phyloP scores from a whole-genome alignment of 2,329 filamentous ascomycete genomes.

The Gremmenia infestans region DNA sequence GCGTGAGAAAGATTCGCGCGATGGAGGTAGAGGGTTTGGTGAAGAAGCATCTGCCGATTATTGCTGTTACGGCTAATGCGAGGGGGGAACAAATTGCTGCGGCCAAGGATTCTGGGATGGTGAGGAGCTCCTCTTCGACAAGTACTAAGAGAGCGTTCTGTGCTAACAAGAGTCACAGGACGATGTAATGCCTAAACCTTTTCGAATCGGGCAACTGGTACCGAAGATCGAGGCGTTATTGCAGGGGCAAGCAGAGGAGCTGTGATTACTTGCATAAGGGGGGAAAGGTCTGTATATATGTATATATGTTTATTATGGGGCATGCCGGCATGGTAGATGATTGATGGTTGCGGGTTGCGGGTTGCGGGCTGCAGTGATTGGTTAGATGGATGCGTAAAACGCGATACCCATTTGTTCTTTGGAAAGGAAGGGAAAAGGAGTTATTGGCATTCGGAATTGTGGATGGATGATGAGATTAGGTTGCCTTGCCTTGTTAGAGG shows the following conservation, averaged over 20 bases:
- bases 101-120: constrained; percentile 67
- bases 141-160: too few species aligned
- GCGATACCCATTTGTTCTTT: not conserved
- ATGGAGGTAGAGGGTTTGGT: constrained; percentile 57
- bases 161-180: constrained; percentile 40
- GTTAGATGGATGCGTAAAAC: not conserved
- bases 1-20: constrained; percentile 62
- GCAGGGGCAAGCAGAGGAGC: not conserved
- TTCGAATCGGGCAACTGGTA: constrained; percentile 61
- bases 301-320: not conserved
- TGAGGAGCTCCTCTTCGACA: constrained; percentile 35
- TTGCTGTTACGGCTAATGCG: constrained; percentile 72
- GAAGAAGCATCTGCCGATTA: constrained; percentile 63
- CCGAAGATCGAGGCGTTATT: constrained; percentile 53
- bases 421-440: not conserved
- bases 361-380: not conserved
- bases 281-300: not conserved
- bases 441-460: too few species aligned
- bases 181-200: constrained; percentile 74
- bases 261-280: too few species aligned
- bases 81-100: constrained; percentile 66
- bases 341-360: not conserved
- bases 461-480: too few species aligned
- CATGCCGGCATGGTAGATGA: not conserved
- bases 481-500: too few species aligned